Conservation (phyloP, 768 basidiomycete genomes). For the Pisolithus microcarpus region DNA sequence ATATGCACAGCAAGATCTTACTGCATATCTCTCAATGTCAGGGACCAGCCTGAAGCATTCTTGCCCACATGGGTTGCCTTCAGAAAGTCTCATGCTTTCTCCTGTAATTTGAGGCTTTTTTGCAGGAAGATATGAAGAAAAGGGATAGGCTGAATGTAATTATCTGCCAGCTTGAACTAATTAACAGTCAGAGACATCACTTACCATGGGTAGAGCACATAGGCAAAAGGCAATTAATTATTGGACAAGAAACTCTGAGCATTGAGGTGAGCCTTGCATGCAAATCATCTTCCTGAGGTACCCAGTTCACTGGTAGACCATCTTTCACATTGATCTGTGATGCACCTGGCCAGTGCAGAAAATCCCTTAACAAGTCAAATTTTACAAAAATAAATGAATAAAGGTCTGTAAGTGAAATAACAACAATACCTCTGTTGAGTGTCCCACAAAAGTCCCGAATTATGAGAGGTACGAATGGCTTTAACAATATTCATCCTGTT, state of each 20-base stretch:
- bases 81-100: constrained; percentile 20
- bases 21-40: constrained; percentile 20
- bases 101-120: constrained; percentile 18
- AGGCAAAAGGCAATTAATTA: constrained; percentile 36
- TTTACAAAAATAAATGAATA: not conserved
- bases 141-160: constrained; percentile 2
- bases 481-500: constrained; percentile 27
- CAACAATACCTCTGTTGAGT: constrained; percentile 33
- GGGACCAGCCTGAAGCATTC: constrained; percentile 25
- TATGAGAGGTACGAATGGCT: constrained; percentile 15
- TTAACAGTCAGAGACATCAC: not conserved
- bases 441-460: constrained; percentile 37
- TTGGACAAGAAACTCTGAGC: constrained; percentile 37
- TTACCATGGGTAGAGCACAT: constrained; percentile 36
- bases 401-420: not conserved
- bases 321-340: not conserved
- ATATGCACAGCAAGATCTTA: not conserved
- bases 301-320: constrained; percentile 1
- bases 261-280: constrained; percentile 26
- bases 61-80: constrained; percentile 24
- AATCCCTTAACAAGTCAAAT: constrained; percentile 26
- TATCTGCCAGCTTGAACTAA: not conserved
- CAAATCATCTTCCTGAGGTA: constrained; percentile 23
- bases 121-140: constrained; percentile 10
- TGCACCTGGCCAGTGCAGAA: constrained; percentile 31